phyloP scores from a whole-genome alignment of 768 basidiomycete species.

The Pulveroboletus sp. region DNA sequence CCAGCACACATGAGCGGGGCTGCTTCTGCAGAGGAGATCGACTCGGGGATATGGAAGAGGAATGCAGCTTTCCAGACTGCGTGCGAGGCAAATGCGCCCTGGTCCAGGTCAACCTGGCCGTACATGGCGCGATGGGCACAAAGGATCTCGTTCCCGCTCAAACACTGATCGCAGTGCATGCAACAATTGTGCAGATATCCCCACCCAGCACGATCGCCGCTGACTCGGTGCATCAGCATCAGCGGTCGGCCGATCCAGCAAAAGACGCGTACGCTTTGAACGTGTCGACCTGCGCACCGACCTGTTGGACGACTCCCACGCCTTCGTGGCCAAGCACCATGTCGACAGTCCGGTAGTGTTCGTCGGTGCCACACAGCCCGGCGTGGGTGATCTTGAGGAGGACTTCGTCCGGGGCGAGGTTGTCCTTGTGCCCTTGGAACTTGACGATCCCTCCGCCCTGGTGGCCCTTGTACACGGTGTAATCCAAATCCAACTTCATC shows the following conservation, averaged over 20 bases:
- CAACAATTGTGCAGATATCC: slow-evolving; percentile 33
- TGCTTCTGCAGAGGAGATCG: slow-evolving; percentile 27
- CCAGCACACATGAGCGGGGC: slow-evolving; percentile 38
- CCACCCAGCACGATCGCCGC: slow-evolving; percentile 36
- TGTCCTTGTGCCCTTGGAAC: slow-evolving; percentile 8
- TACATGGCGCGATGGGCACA: slow-evolving; percentile 25
- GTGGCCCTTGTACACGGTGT: slow-evolving; percentile 31
- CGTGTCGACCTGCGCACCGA: slow-evolving; percentile 27
- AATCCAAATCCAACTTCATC: slow-evolving; percentile 21
- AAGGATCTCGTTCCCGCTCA: slow-evolving; percentile 30
- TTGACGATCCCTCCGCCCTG: slow-evolving; percentile 16
- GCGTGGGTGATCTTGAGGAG: slow-evolving; percentile 31
- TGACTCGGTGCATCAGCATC: slow-evolving; percentile 3
- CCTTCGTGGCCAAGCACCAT: slow-evolving; percentile 41
- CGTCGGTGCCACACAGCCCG: slow-evolving; percentile 38
- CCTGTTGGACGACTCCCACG: slow-evolving; percentile 30
- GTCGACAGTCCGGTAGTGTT: slow-evolving; percentile 28
- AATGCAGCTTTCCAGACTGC: slow-evolving; percentile 33
- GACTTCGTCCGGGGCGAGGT: slow-evolving; percentile 26
- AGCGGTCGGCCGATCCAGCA: neutral
- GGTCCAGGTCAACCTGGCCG: slow-evolving; percentile 23
- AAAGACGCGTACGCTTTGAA: slow-evolving; percentile 32
- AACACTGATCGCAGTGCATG: slow-evolving; percentile 31
- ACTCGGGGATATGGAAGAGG: slow-evolving; percentile 33
- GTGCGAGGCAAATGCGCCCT: slow-evolving; percentile 34